These are phyloP conservation scores for Arthroderma sp. DNA, from an alignment of 2,329 filamentous ascomycete genomes.

Conservation along the genomic window DNA sequence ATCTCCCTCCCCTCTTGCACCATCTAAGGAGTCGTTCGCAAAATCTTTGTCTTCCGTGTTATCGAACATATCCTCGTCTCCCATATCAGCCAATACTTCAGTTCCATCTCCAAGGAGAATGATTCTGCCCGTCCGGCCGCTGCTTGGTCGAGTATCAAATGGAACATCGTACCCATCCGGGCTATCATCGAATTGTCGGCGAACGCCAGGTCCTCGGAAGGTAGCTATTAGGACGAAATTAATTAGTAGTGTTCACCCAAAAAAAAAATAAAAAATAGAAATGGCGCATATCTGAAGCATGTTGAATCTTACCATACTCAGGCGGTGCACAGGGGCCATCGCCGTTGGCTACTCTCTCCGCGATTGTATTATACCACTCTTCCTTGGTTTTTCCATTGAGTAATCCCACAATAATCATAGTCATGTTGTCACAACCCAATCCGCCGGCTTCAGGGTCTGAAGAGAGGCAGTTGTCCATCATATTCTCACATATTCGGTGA, in stretches of 20 bases:
- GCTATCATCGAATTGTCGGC: conserved; percentile 71
- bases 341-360: conserved; percentile 83
- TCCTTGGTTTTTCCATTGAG: conserved; percentile 87
- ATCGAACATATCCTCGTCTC: conserved; percentile 90
- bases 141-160: conserved; percentile 41
- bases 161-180: conserved; percentile 44
- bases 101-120: conserved; percentile 93
- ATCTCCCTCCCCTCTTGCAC: conserved; percentile 29
- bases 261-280: not conserved
- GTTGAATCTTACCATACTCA: conserved; percentile 75
- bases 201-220: conserved; percentile 69
- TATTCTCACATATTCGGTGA: conserved; percentile 94
- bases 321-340: conserved; percentile 97
- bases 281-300: no score
- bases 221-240: conserved; percentile 47
- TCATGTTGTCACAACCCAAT: conserved; percentile 99
- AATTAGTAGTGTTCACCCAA: not conserved
- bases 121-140: conserved; percentile 65
- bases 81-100: conserved; percentile 76
- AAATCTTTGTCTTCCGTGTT: conserved; percentile 75
- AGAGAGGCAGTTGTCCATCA: conserved; percentile 99
- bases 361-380: conserved; percentile 96
- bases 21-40: conserved; percentile 26
- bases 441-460: conserved; percentile 97
- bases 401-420: conserved; percentile 82